Percentiles rank a stretch among this genome's conserved stretches.
Conservation (phyloP, 2,329 filamentous ascomycete genomes). For the Lachnum nothofagi region DNA sequence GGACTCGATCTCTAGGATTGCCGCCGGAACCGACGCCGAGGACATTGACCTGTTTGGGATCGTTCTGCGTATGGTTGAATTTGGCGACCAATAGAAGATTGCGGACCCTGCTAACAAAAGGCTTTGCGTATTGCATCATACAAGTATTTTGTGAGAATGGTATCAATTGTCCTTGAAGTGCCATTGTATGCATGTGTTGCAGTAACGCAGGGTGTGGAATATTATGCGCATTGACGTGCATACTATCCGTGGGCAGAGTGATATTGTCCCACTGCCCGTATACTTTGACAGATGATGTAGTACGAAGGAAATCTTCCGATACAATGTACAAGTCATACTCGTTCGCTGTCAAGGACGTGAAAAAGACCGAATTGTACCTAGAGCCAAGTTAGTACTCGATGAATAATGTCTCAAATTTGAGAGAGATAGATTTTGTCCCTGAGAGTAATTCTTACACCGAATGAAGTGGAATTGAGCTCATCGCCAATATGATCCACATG, state of each 20-base stretch:
- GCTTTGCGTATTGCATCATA: conserved; percentile 1
- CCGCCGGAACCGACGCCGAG: background rate
- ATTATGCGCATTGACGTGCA: too few relatives aligned
- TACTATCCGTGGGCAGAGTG: too few relatives aligned
- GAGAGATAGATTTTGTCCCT: too few relatives aligned
- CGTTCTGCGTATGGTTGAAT: background rate
- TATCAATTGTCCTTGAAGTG: conserved; percentile 1
- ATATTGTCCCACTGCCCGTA: background rate
- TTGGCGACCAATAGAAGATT: conserved; percentile 5
- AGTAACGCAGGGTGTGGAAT: background rate
- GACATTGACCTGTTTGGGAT: background rate
- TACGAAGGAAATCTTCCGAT: conserved; percentile 4
- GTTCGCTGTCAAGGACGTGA: conserved; percentile 10
- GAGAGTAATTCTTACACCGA: too few relatives aligned
- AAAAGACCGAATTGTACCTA: conserved; percentile 14
- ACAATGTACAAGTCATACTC: conserved; percentile 2
- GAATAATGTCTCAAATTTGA: background rate
- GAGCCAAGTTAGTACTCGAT: background rate
- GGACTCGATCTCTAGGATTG: background rate
- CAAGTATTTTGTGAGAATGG: conserved; percentile 1
- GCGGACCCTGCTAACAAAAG: conserved; percentile 7
- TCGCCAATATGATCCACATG: too few relatives aligned
- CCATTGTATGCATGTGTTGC: conserved; percentile 2
- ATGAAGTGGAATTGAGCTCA: too few relatives aligned
- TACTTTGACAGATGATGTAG: background rate